These are phyloP conservation scores for Halenospora varia DNA, from an alignment of 495 filamentous ascomycete species.

Conservation along the genomic window DNA sequence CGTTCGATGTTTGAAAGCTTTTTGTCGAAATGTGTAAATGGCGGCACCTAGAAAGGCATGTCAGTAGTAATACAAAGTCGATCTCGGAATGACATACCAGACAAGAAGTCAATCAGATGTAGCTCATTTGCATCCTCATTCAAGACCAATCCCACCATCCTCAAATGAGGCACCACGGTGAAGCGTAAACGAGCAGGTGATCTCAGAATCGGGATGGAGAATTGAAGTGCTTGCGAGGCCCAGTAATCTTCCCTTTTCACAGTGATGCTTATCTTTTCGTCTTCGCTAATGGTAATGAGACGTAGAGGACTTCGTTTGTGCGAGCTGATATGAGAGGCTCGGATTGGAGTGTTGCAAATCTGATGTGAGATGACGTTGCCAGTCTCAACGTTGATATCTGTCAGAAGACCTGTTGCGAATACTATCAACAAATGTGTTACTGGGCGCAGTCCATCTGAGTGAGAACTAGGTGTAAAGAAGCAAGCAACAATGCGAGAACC, in stretches of 20 bases:
- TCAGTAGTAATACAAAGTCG: background rate
- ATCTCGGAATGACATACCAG: no score
- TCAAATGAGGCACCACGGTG: background rate
- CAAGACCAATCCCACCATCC: background rate
- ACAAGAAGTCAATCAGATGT: background rate
- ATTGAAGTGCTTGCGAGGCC: background rate
- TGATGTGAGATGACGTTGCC: background rate
- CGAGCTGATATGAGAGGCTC: background rate
- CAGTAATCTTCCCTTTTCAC: background rate
- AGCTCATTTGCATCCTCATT: background rate
- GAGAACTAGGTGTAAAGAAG: background rate
- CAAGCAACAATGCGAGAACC: background rate
- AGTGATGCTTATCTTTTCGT: background rate
- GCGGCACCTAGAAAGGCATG: background rate
- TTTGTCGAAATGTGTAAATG: background rate
- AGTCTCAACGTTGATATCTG: constrained; percentile 2
- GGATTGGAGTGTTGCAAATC: background rate
- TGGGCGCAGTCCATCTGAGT: background rate
- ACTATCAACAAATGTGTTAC: background rate
- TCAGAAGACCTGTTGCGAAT: background rate
- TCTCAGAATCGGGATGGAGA: background rate
- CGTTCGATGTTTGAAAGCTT: background rate
- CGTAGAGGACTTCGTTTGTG: background rate
- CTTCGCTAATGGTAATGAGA: background rate
- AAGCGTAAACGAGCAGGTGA: background rate